phyloP scores from a whole-genome alignment of 495 filamentous ascomycete genomes.

The Aspergillus baeticus region DNA sequence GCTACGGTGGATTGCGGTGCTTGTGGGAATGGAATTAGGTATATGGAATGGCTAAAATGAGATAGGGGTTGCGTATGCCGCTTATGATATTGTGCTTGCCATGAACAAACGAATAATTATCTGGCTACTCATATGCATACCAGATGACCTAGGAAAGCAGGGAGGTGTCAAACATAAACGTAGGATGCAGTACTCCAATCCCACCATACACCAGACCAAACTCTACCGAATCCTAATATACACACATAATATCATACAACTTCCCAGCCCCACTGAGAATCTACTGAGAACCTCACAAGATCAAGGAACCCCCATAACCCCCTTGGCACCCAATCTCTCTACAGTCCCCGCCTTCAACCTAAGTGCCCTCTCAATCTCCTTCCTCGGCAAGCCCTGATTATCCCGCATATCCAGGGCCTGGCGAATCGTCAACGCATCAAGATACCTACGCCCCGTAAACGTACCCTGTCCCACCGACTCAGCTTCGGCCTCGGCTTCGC shows the following conservation, averaged over 20 bases:
- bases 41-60: neutral
- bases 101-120: too few species aligned
- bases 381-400: slow-evolving; percentile 43
- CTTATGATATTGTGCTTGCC: too few species aligned
- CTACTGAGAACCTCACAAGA: neutral
- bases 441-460: slow-evolving; percentile 47
- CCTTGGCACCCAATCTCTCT: slow-evolving; percentile 50
- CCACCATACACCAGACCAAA: neutral
- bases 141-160: neutral
- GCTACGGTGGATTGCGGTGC: neutral
- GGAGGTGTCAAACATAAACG: neutral
- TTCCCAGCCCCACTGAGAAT: neutral
- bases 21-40: too few species aligned
- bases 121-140: too few species aligned
- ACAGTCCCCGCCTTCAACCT: slow-evolving; percentile 59
- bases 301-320: slow-evolving; percentile 32
- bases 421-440: slow-evolving; percentile 61
- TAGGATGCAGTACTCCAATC: neutral
- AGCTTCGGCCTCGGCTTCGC: slow-evolving; percentile 52
- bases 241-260: neutral
- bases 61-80: neutral
- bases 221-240: neutral
- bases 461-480: slow-evolving; percentile 42
- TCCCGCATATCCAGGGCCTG: slow-evolving; percentile 62
- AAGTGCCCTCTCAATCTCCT: slow-evolving; percentile 60